phyloP scores from a whole-genome alignment of 345 rosid species.

The Laguncularia racemosa region DNA sequence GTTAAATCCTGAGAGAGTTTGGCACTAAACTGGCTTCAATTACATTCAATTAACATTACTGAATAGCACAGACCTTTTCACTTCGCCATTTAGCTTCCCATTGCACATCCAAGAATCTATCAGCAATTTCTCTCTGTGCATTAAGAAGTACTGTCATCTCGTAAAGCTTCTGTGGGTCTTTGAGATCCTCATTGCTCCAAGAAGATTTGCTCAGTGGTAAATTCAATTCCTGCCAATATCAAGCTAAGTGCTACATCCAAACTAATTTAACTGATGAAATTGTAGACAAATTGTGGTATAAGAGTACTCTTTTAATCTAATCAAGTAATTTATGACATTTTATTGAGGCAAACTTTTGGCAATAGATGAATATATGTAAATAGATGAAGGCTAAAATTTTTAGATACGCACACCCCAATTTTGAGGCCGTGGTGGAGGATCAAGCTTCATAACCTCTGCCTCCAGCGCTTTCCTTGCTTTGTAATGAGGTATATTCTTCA shows the following conservation, averaged over 20 bases:
- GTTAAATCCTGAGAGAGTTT: neutral
- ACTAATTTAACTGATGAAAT: neutral
- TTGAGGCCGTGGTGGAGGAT: conserved; percentile 79
- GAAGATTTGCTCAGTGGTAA: conserved; percentile 75
- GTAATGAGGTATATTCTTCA: conserved; percentile 76
- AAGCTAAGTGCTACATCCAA: conserved; percentile 1
- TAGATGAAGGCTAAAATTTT: neutral
- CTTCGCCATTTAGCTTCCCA: conserved; percentile 94
- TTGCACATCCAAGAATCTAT: conserved; percentile 72
- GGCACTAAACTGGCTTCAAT: neutral
- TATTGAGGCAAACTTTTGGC: neutral
- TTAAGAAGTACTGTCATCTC: conserved; percentile 93
- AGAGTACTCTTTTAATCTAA: neutral
- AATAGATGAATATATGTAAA: neutral
- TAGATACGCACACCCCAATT: conserved; percentile 79
- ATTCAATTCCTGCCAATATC: conserved; percentile 54
- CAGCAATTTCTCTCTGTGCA: conserved; percentile 89
- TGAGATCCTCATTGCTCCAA: conserved; percentile 91
- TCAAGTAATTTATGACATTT: too few relatives aligned
- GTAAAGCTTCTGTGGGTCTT: conserved; percentile 60
- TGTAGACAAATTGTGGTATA: neutral
- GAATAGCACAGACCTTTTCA: conserved; percentile 50
- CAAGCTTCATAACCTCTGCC: conserved; percentile 64
- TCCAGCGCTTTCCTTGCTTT: conserved; percentile 80
- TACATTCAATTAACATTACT: neutral